Conservation (phyloP, 2,329 filamentous ascomycete genomes). For the Trichoderma brevicompactum region DNA sequence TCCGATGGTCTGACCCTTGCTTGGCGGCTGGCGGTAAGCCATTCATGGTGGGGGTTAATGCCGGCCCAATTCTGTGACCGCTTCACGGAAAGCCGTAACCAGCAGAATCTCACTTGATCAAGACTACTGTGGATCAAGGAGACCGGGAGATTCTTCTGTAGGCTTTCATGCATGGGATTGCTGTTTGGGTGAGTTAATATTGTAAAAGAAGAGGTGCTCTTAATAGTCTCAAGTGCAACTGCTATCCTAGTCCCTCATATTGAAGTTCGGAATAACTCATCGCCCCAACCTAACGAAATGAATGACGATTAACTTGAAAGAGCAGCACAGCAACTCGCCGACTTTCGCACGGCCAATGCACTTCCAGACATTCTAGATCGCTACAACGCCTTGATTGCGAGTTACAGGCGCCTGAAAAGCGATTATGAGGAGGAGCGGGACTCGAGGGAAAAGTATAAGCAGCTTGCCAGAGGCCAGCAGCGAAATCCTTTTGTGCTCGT, state of each 20-base stretch:
- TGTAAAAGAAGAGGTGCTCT: not conserved
- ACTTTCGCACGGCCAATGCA: conserved; percentile 38
- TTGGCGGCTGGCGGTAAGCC: not conserved
- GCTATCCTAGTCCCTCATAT: not conserved
- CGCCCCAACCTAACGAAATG: conserved; percentile 29
- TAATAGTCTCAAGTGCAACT: not conserved
- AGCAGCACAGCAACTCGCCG: conserved; percentile 38
- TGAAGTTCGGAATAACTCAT: not conserved
- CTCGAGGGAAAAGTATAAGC: conserved; percentile 59
- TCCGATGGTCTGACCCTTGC: not conserved
- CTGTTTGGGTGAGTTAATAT: not conserved
- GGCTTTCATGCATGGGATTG: not conserved
- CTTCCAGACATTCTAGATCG: conserved; percentile 40
- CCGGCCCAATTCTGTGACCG: not conserved
- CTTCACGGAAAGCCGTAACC: not conserved
- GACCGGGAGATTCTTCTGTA: too few relatives aligned
- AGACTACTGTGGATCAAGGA: not conserved
- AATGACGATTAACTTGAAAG: conserved; percentile 38
- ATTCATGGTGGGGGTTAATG: not conserved
- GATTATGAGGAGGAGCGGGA: conserved; percentile 62
- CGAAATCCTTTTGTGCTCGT: conserved; percentile 64
- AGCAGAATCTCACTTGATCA: not conserved
- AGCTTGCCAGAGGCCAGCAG: conserved; percentile 52
- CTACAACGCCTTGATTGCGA: conserved; percentile 50
- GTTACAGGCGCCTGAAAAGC: conserved; percentile 59